Conservation (phyloP, 1,284 basidiomycete genomes). For the Chondrostereum purpureum region DNA sequence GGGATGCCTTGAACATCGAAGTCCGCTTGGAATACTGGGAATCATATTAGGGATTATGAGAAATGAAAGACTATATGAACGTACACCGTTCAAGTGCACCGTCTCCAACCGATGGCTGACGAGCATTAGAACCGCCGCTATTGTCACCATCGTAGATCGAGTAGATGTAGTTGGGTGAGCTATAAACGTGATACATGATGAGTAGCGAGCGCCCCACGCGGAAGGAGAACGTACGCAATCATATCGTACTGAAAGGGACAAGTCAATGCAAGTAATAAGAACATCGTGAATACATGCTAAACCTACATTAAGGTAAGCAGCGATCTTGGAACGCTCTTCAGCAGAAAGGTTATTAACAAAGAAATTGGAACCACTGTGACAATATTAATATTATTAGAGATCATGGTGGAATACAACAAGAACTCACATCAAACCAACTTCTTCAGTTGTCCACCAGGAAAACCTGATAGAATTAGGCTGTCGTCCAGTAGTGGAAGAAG, state of each 20-base stretch:
- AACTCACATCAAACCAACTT: constrained; percentile 7
- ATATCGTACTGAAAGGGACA: background rate
- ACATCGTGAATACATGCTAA: no score
- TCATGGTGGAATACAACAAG: no score
- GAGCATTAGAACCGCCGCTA: background rate
- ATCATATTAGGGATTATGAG: no score
- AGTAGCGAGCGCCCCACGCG: background rate
- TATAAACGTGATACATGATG: constrained; percentile 5
- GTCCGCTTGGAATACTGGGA: background rate
- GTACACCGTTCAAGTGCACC: constrained; percentile 20
- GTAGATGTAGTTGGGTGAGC: constrained; percentile 18
- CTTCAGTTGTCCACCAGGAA: constrained; percentile 22
- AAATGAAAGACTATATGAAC: no score
- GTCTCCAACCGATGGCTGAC: constrained; percentile 15
- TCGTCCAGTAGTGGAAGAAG: background rate
- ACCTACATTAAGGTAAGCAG: constrained; percentile 23
- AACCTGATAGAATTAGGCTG: constrained; percentile 21
- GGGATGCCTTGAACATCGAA: background rate
- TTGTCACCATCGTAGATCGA: constrained; percentile 22
- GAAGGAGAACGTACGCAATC: background rate
- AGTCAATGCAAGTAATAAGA: background rate
- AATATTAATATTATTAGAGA: no score
- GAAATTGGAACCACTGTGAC: constrained; percentile 18
- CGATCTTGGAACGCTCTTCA: constrained; percentile 17
- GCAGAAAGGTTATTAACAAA: constrained; percentile 17